These are phyloP conservation scores for Phytophthora sp. DNA, from an alignment of 352 stramenopile genomes.

Conservation along the genomic window DNA sequence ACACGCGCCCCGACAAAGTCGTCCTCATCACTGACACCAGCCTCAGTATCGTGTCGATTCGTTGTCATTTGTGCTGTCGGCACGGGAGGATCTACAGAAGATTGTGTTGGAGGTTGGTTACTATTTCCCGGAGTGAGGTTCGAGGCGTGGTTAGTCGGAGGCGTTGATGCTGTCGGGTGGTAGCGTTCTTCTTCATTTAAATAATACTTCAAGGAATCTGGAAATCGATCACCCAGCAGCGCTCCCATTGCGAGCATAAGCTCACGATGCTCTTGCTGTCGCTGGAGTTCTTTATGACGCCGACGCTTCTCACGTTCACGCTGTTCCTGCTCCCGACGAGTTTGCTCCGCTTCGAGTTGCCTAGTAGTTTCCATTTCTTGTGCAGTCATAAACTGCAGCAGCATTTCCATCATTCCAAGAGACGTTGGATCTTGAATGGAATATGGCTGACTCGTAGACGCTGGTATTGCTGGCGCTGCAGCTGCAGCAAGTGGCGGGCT, in stretches of 20 bases:
- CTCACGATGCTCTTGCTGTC: constrained; percentile 50
- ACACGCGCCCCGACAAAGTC: neutral
- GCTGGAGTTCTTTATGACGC: constrained; percentile 40
- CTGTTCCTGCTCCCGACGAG: constrained; percentile 36
- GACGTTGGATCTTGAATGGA: constrained; percentile 17
- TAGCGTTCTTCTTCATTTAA: constrained; percentile 22
- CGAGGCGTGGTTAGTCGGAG: neutral
- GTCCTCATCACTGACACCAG: neutral
- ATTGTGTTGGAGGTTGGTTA: neutral
- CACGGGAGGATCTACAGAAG: neutral
- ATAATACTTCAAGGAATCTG: constrained; percentile 46
- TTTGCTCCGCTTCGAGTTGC: constrained; percentile 42
- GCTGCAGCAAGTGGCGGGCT: neutral
- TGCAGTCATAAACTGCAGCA: constrained; percentile 59
- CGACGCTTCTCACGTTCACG: constrained; percentile 38
- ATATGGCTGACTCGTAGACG: neutral
- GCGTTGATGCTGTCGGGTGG: neutral
- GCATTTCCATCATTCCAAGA: constrained; percentile 53
- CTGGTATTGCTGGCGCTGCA: constrained; percentile 4
- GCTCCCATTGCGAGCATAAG: constrained; percentile 61
- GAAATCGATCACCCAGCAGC: constrained; percentile 54
- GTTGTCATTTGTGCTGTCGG: neutral
- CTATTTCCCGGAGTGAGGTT: neutral
- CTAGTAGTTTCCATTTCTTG: constrained; percentile 55
- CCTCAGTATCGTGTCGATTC: neutral